phyloP scores from a whole-genome alignment of 345 rosid species.

The Isatis tinctoria region DNA sequence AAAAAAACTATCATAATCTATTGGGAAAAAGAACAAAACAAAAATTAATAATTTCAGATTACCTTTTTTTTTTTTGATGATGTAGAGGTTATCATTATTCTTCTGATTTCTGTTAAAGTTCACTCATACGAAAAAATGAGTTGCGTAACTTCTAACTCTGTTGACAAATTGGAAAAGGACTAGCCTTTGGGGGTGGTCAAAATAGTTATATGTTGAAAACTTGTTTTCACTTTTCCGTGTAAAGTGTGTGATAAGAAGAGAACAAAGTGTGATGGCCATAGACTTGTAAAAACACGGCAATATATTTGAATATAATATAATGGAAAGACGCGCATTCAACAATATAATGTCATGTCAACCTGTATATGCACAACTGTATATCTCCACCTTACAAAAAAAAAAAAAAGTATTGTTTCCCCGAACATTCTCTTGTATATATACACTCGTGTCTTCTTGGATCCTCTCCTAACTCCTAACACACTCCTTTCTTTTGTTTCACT shows the following conservation, averaged over 20 bases:
- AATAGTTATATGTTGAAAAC: not conserved
- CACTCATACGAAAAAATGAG: not conserved
- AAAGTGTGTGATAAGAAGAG: conserved; percentile 1
- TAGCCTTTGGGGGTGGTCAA: too few relatives aligned
- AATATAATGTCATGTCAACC: conserved; percentile 29
- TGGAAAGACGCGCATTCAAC: conserved; percentile 33
- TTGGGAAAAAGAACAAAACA: not conserved
- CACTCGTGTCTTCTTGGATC: conserved; percentile 6
- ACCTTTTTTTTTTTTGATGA: not conserved
- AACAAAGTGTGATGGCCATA: not conserved
- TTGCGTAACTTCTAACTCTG: not conserved
- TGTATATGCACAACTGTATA: conserved; percentile 34
- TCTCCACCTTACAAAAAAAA: conserved; percentile 36
- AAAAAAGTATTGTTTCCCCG: not conserved
- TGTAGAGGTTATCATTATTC: not conserved
- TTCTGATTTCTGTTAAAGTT: conserved; percentile 4
- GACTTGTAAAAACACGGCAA: conserved; percentile 23
- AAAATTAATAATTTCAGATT: not conserved
- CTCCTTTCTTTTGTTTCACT: not conserved
- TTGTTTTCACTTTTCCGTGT: not conserved
- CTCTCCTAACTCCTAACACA: conserved; percentile 18
- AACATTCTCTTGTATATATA: conserved; percentile 29
- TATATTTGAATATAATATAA: conserved; percentile 9
- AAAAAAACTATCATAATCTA: not conserved
- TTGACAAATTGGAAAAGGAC: not conserved